phyloP scores from a whole-genome alignment of 1,139 yeast species.

The Nadsonia starkeyi-henricii region DNA sequence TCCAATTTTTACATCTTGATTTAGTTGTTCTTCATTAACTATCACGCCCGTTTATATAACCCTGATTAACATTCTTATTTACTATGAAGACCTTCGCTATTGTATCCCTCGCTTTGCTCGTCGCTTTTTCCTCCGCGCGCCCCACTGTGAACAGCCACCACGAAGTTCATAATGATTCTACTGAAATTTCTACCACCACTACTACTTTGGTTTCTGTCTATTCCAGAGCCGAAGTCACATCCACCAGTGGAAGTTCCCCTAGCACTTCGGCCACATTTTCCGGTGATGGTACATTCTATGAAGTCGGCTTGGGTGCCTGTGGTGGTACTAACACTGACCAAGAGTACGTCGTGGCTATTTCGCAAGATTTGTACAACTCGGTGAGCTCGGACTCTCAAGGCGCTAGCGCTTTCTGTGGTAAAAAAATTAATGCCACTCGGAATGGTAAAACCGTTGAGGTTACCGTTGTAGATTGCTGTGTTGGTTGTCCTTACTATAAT shows the following conservation, averaged over 20 bases:
- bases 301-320: slow-evolving; percentile 49
- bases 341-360: slow-evolving; percentile 35
- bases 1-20: too few relatives aligned
- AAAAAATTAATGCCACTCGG: slow-evolving; percentile 30
- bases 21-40: too few relatives aligned
- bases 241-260: too few relatives aligned
- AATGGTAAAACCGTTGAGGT: slow-evolving; percentile 35
- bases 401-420: slow-evolving; percentile 35
- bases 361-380: slow-evolving; percentile 21
- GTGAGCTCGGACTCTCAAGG: too few relatives aligned
- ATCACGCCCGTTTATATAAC: too few relatives aligned
- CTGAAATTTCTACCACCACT: slow-evolving; percentile 7
- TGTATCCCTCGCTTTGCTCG: too few relatives aligned
- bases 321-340: slow-evolving; percentile 34
- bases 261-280: slow-evolving; percentile 3
- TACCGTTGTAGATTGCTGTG: slow-evolving; percentile 41
- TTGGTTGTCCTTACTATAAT: slow-evolving; percentile 33
- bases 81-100: too few relatives aligned
- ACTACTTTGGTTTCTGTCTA: slow-evolving; percentile 7
- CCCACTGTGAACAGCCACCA: too few relatives aligned
- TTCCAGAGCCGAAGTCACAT: too few relatives aligned
- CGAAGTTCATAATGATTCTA: too few relatives aligned
- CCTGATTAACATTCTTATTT: too few relatives aligned
- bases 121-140: too few relatives aligned
- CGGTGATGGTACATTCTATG: slow-evolving; percentile 42